These are phyloP conservation scores for Penicillium lagena DNA, from an alignment of 495 filamentous ascomycete genomes.

Conservation along the genomic window DNA sequence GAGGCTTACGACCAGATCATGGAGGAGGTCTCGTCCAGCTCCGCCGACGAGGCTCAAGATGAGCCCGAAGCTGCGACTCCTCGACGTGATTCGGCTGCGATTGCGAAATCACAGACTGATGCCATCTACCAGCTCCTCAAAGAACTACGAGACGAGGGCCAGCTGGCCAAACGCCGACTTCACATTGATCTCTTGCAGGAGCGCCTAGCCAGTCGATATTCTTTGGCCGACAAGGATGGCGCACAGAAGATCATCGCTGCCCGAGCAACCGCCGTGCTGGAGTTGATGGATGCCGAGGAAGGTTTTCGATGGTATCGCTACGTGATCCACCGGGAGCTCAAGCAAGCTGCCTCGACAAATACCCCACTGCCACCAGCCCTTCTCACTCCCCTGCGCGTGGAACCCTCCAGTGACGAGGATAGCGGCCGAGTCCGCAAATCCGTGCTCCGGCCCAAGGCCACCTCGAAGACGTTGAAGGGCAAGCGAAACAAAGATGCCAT, in stretches of 20 bases:
- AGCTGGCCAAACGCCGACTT: slow-evolving; percentile 41
- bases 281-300: slow-evolving; percentile 33
- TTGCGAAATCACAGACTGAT: slow-evolving; percentile 30
- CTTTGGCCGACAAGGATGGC: slow-evolving; percentile 21
- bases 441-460: slow-evolving; percentile 44
- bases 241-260: slow-evolving; percentile 30
- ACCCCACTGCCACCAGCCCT: slow-evolving; percentile 17
- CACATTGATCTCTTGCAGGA: slow-evolving; percentile 28
- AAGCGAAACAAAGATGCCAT: slow-evolving; percentile 38
- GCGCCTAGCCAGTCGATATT: slow-evolving; percentile 14
- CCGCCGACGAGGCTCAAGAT: slow-evolving; percentile 16
- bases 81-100: slow-evolving; percentile 19
- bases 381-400: slow-evolving; percentile 30
- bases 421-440: slow-evolving; percentile 39
- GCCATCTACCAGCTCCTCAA: slow-evolving; percentile 30
- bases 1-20: slow-evolving; percentile 35
- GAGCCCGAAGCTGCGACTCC: slow-evolving; percentile 16
- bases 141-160: slow-evolving; percentile 32
- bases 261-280: slow-evolving; percentile 23
- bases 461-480: slow-evolving; percentile 34
- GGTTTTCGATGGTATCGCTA: slow-evolving; percentile 38
- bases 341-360: slow-evolving; percentile 19
- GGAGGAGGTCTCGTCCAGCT: slow-evolving; percentile 18
- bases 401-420: slow-evolving; percentile 36
- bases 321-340: slow-evolving; percentile 40